Evolutionary conservation across 2,329 filamentous ascomycete species (phyloP).

Genomic region (Diaporthe eres): DNA sequence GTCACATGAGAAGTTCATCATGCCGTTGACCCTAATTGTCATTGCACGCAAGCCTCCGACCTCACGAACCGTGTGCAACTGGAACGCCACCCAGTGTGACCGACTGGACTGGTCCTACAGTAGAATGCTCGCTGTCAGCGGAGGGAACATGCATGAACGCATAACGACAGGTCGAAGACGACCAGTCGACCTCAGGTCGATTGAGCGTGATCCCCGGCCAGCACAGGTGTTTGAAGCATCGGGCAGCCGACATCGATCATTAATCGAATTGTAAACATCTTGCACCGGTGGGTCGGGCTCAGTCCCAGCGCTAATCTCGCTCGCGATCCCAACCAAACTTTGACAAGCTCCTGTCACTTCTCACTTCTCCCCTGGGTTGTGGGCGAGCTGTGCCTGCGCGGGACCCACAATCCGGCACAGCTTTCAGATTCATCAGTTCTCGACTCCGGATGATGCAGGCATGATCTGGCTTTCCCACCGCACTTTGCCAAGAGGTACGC

Average conservation of each 20-base stretch:
- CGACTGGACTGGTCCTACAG: background rate
- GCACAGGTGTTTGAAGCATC: background rate
- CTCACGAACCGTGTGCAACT: background rate
- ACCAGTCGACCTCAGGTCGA: background rate
- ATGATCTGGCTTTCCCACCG: conserved; percentile 27
- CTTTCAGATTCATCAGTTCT: conserved; percentile 36
- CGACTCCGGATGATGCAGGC: background rate
- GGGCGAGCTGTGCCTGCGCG: conserved; percentile 23
- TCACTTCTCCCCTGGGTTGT: conserved; percentile 25
- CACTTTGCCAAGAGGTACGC: conserved; percentile 8
- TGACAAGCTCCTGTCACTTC: conserved; percentile 36
- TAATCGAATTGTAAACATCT: conserved; percentile 17
- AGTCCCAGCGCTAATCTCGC: conserved; percentile 22
- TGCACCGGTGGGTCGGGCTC: conserved; percentile 27
- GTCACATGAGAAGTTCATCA: conserved; percentile 16
- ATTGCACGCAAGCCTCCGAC: background rate
- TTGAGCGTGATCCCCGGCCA: background rate
- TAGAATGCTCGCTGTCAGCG: background rate
- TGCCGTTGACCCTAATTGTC: background rate
- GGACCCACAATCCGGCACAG: conserved; percentile 36
- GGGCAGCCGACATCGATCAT: conserved; percentile 23
- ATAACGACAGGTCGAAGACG: conserved; percentile 22
- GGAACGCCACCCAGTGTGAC: conserved; percentile 2
- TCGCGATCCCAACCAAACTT: conserved; percentile 30
- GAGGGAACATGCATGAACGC: background rate